Conservation (phyloP, 768 basidiomycete genomes). For the Tulasnella sp. region DNA sequence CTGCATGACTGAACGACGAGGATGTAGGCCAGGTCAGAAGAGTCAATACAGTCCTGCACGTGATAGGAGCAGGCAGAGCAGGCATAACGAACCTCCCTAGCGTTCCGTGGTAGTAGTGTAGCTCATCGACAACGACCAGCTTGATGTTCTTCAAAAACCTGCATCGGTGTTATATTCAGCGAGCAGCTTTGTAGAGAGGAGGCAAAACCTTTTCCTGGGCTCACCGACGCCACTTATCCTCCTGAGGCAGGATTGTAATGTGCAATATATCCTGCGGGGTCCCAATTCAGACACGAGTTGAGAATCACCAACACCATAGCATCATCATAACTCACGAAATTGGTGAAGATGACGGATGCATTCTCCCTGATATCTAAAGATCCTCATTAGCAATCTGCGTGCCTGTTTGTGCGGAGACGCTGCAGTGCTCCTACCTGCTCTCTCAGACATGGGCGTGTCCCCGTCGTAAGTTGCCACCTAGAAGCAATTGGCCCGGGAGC, state of each 20-base stretch:
- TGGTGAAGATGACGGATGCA: slow-evolving; percentile 78
- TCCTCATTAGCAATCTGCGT: not conserved
- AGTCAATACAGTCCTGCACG: not conserved
- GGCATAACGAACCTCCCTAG: slow-evolving; percentile 53
- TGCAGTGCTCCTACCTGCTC: slow-evolving; percentile 49
- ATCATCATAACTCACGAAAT: slow-evolving; percentile 55
- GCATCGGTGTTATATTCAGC: not conserved
- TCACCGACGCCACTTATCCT: slow-evolving; percentile 72
- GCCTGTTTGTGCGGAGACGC: no score
- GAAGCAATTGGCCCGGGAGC: not conserved
- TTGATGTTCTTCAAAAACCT: slow-evolving; percentile 72
- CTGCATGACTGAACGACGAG: slow-evolving; percentile 51
- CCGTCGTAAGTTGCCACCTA: slow-evolving; percentile 78
- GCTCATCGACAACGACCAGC: slow-evolving; percentile 72
- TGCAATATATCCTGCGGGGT: slow-evolving; percentile 67
- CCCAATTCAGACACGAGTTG: not conserved
- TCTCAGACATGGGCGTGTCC: slow-evolving; percentile 64
- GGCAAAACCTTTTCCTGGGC: not conserved
- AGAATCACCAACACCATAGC: not conserved
- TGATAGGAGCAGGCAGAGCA: not conserved
- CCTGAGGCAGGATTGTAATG: slow-evolving; percentile 71
- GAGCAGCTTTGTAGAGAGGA: no score
- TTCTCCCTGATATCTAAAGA: slow-evolving; percentile 55
- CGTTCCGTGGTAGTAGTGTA: slow-evolving; percentile 75
- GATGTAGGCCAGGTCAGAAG: not conserved